Evolutionary conservation across 2,329 filamentous ascomycete species (phyloP).

Genomic region (Cladosporium sp.): DNA sequence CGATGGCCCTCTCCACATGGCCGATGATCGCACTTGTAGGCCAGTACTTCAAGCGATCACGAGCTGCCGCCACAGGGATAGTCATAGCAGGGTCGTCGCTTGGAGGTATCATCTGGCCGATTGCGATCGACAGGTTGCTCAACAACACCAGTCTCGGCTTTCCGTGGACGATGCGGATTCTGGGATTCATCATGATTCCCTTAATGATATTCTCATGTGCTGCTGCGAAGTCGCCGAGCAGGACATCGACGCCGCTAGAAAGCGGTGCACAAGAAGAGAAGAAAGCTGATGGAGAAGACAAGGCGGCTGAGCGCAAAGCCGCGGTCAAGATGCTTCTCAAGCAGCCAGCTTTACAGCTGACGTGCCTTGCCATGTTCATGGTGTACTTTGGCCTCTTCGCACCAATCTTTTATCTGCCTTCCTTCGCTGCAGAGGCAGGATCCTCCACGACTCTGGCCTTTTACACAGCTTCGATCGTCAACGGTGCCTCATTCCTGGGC

Average conservation of each 20-base stretch:
- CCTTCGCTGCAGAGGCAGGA: constrained; percentile 37
- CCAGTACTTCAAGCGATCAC: constrained; percentile 61
- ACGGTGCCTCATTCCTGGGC: constrained; percentile 45
- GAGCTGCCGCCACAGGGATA: constrained; percentile 59
- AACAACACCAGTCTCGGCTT: constrained; percentile 52
- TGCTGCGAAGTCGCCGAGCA: background rate
- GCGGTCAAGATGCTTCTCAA: background rate
- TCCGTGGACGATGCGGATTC: constrained; percentile 55
- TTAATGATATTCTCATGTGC: constrained; percentile 36
- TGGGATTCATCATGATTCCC: constrained; percentile 54
- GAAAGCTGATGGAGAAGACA: background rate
- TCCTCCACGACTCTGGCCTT: constrained; percentile 29
- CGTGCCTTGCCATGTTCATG: constrained; percentile 28
- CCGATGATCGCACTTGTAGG: constrained; percentile 63
- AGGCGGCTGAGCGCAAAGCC: background rate
- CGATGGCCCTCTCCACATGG: constrained; percentile 62
- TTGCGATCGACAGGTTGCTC: constrained; percentile 53
- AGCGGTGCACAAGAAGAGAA: background rate
- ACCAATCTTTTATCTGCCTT: constrained; percentile 45
- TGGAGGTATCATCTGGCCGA: constrained; percentile 54
- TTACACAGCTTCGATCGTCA: constrained; percentile 44
- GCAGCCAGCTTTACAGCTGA: constrained; percentile 25
- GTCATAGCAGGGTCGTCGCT: constrained; percentile 55
- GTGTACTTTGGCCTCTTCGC: constrained; percentile 40
- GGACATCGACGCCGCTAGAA: background rate